phyloP scores from a whole-genome alignment of 305 asterid genomes.

The Fraxinus floribunda region DNA sequence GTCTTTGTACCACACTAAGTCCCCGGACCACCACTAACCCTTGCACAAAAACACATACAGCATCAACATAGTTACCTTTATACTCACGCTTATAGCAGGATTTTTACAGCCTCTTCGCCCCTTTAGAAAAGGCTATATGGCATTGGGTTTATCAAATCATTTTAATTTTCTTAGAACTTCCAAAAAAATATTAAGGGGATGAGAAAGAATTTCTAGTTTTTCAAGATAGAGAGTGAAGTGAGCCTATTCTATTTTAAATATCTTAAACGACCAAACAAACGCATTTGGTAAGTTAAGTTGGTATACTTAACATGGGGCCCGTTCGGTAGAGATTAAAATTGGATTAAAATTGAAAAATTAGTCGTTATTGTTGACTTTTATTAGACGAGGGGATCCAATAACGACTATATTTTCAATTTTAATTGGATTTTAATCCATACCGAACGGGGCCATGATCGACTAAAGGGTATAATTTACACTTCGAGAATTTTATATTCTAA shows the following conservation, averaged over 20 bases:
- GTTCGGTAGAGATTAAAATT: too few species aligned
- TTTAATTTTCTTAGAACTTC: not conserved
- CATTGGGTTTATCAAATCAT: slow-evolving; percentile 26
- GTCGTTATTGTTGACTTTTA: too few species aligned
- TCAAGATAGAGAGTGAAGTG: not conserved
- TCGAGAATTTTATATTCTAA: not conserved
- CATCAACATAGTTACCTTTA: slow-evolving; percentile 42
- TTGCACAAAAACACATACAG: slow-evolving; percentile 40
- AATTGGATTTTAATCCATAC: too few species aligned
- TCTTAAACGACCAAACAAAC: not conserved
- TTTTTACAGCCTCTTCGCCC: slow-evolving; percentile 27
- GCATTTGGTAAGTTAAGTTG: not conserved
- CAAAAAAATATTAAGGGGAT: not conserved
- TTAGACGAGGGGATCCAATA: too few species aligned
- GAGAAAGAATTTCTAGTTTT: not conserved
- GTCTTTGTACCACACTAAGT: slow-evolving; percentile 33
- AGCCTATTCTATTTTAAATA: not conserved
- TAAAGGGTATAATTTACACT: not conserved
- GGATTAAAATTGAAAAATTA: too few species aligned
- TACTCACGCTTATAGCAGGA: slow-evolving; percentile 56
- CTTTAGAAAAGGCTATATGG: slow-evolving; percentile 44
- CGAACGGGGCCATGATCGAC: too few species aligned
- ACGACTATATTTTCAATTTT: too few species aligned
- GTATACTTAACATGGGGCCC: not conserved
- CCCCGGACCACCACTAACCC: slow-evolving; percentile 76